Percentiles rank a stretch among this genome's conserved stretches.
These are phyloP conservation scores for Tuber indicum DNA, from an alignment of 495 filamentous ascomycete genomes.

Conservation along the genomic window DNA sequence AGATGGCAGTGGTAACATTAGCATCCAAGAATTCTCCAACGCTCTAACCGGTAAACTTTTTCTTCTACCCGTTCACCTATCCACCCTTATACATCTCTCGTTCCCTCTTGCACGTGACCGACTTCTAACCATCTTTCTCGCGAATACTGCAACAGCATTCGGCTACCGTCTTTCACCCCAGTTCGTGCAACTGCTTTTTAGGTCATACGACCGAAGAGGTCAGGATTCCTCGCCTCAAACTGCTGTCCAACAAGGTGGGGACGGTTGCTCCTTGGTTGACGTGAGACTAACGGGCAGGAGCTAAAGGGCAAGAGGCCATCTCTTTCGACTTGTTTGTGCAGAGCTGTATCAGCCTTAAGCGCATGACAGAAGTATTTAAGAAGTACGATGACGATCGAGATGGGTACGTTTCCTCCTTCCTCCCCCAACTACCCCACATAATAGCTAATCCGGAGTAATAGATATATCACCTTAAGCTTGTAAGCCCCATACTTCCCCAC, in stretches of 20 bases:
- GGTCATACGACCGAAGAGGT: constrained; percentile 54
- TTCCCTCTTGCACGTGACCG: background rate
- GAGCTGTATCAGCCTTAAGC: constrained; percentile 88
- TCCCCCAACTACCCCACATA: background rate
- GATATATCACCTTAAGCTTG: constrained; percentile 40
- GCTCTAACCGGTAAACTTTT: constrained; percentile 56
- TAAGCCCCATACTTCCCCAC: background rate
- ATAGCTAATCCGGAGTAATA: constrained; percentile 13
- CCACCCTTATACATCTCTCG: background rate
- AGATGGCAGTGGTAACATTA: constrained; percentile 80
- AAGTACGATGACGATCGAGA: constrained; percentile 96
- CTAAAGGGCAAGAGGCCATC: constrained; percentile 53
- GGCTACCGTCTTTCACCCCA: constrained; percentile 80
- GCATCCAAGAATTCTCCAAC: constrained; percentile 76
- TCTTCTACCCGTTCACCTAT: background rate
- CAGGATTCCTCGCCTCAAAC: constrained; percentile 39
- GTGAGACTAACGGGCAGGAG: constrained; percentile 28
- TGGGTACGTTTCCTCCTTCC: constrained; percentile 49
- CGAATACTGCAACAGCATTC: constrained; percentile 54
- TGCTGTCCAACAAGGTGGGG: constrained; percentile 41
- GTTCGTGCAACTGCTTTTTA: constrained; percentile 77
- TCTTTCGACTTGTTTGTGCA: constrained; percentile 98
- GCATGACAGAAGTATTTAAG: constrained; percentile 99
- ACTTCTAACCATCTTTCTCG: background rate
- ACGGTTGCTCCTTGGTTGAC: constrained; percentile 25